Conservation (phyloP, 176 grass and related monocot genomes). For the Aegilops sharonensis region DNA sequence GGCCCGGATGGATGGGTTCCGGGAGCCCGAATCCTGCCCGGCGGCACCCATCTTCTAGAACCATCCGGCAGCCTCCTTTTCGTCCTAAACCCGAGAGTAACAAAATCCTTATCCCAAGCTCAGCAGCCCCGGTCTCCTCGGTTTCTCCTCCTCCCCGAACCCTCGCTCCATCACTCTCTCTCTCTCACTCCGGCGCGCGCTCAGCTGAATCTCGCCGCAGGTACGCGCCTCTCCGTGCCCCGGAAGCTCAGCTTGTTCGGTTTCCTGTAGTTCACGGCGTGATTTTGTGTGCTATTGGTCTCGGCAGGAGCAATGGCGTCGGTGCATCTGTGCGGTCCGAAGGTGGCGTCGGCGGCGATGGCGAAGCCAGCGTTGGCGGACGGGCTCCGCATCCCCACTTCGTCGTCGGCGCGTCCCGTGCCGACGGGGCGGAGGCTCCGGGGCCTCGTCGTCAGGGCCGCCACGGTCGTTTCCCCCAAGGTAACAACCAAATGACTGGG, state of each 20-base stretch:
- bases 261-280: neutral
- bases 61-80: conserved; percentile 16
- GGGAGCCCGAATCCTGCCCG: neutral
- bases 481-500: conserved; percentile 8
- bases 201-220: neutral
- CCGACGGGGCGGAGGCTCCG: conserved; percentile 27
- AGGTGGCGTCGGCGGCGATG: conserved; percentile 2
- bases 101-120: conserved; percentile 39
- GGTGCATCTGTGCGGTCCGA: conserved; percentile 36
- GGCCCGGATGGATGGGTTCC: neutral
- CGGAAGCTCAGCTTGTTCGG: neutral
- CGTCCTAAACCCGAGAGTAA: conserved; percentile 2
- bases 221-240: neutral
- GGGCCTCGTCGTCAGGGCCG: conserved; percentile 58
- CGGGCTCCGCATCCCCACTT: conserved; percentile 31
- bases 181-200: neutral
- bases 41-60: conserved; percentile 19
- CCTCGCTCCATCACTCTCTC: neutral
- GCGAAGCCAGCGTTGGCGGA: conserved; percentile 30
- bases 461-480: conserved; percentile 71
- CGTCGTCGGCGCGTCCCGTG: conserved; percentile 3
- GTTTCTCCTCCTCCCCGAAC: neutral
- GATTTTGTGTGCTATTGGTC: neutral
- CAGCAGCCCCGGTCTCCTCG: neutral
- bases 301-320: conserved; percentile 43